Conservation (phyloP, 805 yeast genomes). For the Priceomyces haplophilus region DNA sequence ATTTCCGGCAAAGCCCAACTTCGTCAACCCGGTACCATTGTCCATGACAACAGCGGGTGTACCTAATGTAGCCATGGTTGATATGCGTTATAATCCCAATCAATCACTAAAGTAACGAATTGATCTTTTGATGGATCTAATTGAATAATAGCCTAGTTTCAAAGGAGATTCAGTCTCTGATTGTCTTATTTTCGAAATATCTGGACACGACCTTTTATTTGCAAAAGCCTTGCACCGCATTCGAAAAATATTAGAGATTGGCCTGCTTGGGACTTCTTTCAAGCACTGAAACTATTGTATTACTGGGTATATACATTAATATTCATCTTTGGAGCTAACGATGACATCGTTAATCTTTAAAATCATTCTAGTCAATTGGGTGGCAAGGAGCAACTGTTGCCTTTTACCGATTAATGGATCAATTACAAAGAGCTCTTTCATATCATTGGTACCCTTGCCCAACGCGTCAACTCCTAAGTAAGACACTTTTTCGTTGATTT, state of each 20-base stretch:
- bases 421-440: constrained; percentile 91
- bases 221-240: background rate
- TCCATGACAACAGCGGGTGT: constrained; percentile 97
- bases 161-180: background rate
- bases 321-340: constrained; percentile 79
- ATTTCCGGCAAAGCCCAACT: constrained; percentile 97
- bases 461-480: constrained; percentile 91
- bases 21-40: constrained; percentile 97
- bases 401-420: constrained; percentile 97
- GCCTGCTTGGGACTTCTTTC: background rate
- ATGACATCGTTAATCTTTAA: constrained; percentile 95
- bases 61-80: constrained; percentile 56
- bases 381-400: constrained; percentile 91
- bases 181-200: background rate
- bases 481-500: constrained; percentile 67
- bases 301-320: constrained; percentile 25
- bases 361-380: constrained; percentile 97
- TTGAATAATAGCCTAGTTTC: background rate
- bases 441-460: constrained; percentile 82
- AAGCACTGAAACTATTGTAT: background rate
- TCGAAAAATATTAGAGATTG: background rate
- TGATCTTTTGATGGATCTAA: background rate
- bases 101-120: background rate
- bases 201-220: background rate
- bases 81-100: background rate